Evolutionary conservation across 257 asterid species (phyloP), one percentile per base, ranked within the genome.

Genomic region (Nicotiana paniculata): DNA sequence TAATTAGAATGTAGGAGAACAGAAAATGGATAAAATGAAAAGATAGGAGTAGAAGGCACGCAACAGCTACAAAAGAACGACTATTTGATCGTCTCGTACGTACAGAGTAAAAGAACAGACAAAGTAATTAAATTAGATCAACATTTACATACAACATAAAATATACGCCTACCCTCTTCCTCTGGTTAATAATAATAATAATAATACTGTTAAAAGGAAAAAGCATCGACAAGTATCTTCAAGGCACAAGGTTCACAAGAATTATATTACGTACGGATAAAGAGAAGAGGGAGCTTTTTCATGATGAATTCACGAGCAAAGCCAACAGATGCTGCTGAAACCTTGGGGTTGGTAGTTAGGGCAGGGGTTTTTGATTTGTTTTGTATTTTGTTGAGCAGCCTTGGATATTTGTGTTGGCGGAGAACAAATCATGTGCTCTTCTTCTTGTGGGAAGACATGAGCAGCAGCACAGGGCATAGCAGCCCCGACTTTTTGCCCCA

Each of bases 401-500:
- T 33, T 35, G 76, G 53, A 35, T 67, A 67, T 67, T 33, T 67
- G 76, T 33, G 46, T 66, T 6, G 24, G 48, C 26, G 4, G 48
- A 32, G 76, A 33, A 67, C 30, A 35, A 67, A 32, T 21, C 24
- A 21, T 15, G 24, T 3, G 64, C 11, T 58, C 4, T 67, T 35
- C 51, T 67, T 67, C 11, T 65, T 30, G 24, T 17, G 24, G 51
- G 75, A 15, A 64, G 78, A n/a, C 61, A 17, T 62, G 13, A 7
- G 32, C 15, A 3, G 81, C 37, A 55, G 84, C 33, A 75, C 77
- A 53, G 4, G 79, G 15, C 12, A 32, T 1, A 62, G 78, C 57
- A 17, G 51, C 59, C 21, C 35, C 43, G 33, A 77, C 65, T 7
- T 70, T 80, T 77, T 67, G 85, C 0, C 90, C 90, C 51, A 85